These are phyloP conservation scores for Candida freyschussii DNA, from an alignment of 1,139 yeast genomes.

Conservation along the genomic window DNA sequence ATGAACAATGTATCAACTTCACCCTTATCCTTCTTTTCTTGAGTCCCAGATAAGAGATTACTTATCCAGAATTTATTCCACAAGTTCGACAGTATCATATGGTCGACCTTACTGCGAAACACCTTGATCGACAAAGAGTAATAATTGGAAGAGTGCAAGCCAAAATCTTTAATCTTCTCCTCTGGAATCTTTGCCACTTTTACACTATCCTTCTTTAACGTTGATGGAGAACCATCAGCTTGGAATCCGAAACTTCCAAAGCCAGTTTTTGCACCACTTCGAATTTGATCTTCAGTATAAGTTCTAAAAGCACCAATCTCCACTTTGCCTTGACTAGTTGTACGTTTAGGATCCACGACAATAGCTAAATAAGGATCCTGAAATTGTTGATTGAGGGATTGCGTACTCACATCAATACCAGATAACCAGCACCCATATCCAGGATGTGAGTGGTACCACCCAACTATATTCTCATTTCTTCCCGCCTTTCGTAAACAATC, in stretches of 20 bases:
- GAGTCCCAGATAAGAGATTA: constrained; percentile 26
- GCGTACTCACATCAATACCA: constrained; percentile 88
- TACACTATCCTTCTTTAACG: constrained; percentile 3
- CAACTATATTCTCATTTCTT: constrained; percentile 63
- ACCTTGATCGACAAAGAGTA: constrained; percentile 65
- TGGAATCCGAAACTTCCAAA: constrained; percentile 16
- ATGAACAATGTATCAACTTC: constrained; percentile 30
- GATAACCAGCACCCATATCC: constrained; percentile 95
- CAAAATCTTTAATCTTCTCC: constrained; percentile 55
- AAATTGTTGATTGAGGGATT: constrained; percentile 74
- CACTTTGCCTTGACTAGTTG: constrained; percentile 58
- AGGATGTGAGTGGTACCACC: constrained; percentile 97
- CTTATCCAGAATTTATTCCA: constrained; percentile 50
- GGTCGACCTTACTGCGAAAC: constrained; percentile 54
- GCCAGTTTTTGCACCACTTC: constrained; percentile 11
- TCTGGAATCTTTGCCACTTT: constrained; percentile 33
- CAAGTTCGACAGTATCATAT: constrained; percentile 39
- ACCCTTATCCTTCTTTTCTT: constrained; percentile 22
- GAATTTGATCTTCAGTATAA: constrained; percentile 43
- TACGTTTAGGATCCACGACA: constrained; percentile 79
- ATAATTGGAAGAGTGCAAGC: constrained; percentile 66
- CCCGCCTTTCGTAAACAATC: constrained; percentile 53
- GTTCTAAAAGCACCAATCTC: constrained; percentile 94
- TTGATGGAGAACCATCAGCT: constrained; percentile 12
- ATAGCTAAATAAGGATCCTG: constrained; percentile 91